Percentiles rank a stretch among this genome's conserved stretches.
Evolutionary conservation across 2,329 filamentous ascomycete species (phyloP).

Genomic region (Xenoacremonium recifei): DNA sequence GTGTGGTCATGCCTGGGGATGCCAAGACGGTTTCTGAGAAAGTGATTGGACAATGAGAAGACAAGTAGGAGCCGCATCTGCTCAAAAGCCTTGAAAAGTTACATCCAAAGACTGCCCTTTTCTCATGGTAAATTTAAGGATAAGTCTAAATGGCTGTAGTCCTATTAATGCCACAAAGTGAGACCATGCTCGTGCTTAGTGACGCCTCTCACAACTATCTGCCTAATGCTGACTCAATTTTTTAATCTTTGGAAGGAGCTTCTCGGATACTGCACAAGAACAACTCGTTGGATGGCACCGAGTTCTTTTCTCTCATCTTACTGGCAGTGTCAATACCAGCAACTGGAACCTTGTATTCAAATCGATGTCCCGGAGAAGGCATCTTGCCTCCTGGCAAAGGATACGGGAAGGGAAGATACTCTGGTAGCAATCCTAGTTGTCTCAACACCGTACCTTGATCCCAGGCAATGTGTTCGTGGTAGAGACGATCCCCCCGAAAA

Average conservation of each 20-base stretch:
- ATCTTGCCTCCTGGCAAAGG: conserved; percentile 36
- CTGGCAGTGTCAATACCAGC: conserved; percentile 28
- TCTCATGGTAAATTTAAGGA: background rate
- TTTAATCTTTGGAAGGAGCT: too few relatives aligned
- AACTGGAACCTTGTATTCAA: conserved; percentile 33
- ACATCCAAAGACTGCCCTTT: background rate
- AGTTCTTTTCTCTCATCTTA: conserved; percentile 31
- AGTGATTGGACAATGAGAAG: too few relatives aligned
- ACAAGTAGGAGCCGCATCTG: background rate
- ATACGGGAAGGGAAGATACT: conserved; percentile 64
- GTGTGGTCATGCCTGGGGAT: too few relatives aligned
- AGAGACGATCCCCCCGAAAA: conserved; percentile 61
- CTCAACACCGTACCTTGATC: conserved; percentile 64
- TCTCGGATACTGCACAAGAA: conserved; percentile 23
- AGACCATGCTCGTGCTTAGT: background rate
- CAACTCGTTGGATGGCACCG: conserved; percentile 32
- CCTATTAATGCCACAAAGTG: background rate
- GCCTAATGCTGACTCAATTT: background rate
- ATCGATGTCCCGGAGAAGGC: conserved; percentile 19
- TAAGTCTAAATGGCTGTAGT: background rate
- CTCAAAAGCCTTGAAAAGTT: background rate
- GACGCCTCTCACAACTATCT: background rate
- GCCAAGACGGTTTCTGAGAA: too few relatives aligned
- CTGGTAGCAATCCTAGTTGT: conserved; percentile 53
- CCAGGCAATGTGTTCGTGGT: conserved; percentile 68